phyloP scores from a whole-genome alignment of 768 basidiomycete species.

The Kwoniella botswanensis region DNA sequence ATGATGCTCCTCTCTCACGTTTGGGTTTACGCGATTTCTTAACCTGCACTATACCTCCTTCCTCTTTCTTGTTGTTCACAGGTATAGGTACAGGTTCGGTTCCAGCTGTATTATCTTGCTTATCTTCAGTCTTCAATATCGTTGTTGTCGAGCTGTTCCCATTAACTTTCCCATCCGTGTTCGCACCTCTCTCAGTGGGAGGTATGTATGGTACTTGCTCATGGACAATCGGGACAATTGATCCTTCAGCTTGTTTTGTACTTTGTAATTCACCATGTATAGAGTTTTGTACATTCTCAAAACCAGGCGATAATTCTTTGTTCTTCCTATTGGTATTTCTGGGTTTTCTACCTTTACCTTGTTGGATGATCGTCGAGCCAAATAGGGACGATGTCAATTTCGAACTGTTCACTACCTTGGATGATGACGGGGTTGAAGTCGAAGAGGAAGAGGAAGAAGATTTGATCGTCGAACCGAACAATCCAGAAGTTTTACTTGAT shows the following conservation, averaged over 20 bases:
- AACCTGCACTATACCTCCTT: slow-evolving; percentile 75
- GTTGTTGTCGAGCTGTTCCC: neutral
- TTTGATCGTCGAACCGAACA: slow-evolving; percentile 36
- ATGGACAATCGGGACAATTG: slow-evolving; percentile 6
- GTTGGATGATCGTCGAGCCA: slow-evolving; percentile 9
- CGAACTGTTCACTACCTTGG: slow-evolving; percentile 4
- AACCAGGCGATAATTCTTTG: slow-evolving; percentile 21
- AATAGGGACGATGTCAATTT: slow-evolving; percentile 21
- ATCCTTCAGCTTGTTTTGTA: neutral
- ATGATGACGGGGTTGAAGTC: slow-evolving; percentile 1
- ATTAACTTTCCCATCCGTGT: neutral
- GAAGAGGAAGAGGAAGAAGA: slow-evolving; percentile 1
- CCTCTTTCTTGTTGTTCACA: slow-evolving; percentile 54
- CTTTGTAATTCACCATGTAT: slow-evolving; percentile 20
- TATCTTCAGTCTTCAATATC: neutral
- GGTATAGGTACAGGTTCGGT: neutral
- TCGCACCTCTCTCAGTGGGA: slow-evolving; percentile 64
- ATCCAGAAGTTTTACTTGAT: slow-evolving; percentile 46
- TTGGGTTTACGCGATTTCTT: slow-evolving; percentile 71
- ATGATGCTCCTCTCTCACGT: slow-evolving; percentile 2
- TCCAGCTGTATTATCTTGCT: neutral
- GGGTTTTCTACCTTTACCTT: slow-evolving; percentile 5
- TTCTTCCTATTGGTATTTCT: neutral
- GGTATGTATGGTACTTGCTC: slow-evolving; percentile 82
- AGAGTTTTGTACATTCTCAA: slow-evolving; percentile 16